These are phyloP conservation scores for Acmispon strigosus DNA, from an alignment of 306 rosid genomes.

Conservation along the genomic window DNA sequence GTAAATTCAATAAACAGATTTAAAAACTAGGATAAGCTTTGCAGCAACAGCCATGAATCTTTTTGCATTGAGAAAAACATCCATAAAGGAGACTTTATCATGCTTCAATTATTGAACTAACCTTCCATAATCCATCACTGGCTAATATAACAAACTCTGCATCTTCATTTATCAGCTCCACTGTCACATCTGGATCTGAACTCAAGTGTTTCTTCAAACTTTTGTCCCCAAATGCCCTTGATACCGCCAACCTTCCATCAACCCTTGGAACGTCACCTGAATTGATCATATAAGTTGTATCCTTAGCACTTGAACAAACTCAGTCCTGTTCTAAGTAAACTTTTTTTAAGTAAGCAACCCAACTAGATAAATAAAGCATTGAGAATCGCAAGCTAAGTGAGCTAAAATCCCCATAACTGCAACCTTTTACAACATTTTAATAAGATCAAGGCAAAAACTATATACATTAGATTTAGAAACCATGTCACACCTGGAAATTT, in stretches of 20 bases:
- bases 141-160: slow-evolving; percentile 80
- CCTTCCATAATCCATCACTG: slow-evolving; percentile 99
- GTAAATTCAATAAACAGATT: neutral
- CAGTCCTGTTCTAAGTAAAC: neutral
- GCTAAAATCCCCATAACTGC: neutral
- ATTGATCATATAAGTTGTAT: slow-evolving; percentile 17
- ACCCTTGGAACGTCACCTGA: slow-evolving; percentile 95
- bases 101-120: slow-evolving; percentile 26
- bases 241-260: slow-evolving; percentile 87
- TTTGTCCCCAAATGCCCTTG: slow-evolving; percentile 96
- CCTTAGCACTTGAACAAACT: slow-evolving; percentile 18
- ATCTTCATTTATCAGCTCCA: slow-evolving; percentile 46
- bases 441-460: neutral
- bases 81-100: neutral
- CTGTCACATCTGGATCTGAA: slow-evolving; percentile 67
- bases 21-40: neutral
- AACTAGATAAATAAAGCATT: slow-evolving; percentile 7
- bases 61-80: neutral
- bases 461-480: neutral
- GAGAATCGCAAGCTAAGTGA: slow-evolving; percentile 5
- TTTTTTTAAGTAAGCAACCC: no score
- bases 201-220: slow-evolving; percentile 91
- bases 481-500: slow-evolving; percentile 70
- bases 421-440: neutral
- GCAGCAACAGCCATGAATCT: neutral